Evolutionary conservation across 148 eudicot species (phyloP).

Genomic region (Rheum nobile): DNA sequence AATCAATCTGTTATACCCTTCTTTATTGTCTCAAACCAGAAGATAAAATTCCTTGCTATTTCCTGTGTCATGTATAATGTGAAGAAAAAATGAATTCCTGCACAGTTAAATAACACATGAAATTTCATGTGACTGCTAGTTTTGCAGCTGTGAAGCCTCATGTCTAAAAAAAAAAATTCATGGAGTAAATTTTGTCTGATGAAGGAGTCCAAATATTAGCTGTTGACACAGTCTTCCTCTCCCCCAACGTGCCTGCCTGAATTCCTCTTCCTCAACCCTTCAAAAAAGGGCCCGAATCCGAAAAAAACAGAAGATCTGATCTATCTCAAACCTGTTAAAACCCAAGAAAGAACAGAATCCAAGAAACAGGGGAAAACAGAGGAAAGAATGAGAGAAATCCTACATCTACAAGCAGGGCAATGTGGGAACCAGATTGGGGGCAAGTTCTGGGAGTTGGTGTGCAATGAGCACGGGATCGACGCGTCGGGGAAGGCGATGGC

Average conservation of each 20-base stretch:
- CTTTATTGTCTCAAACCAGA: not conserved
- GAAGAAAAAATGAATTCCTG: not conserved
- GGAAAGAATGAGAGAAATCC: conserved; percentile 58
- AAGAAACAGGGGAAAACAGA: conserved; percentile 14
- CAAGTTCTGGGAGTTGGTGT: conserved; percentile 66
- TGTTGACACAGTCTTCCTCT: not conserved
- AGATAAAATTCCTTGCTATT: not conserved
- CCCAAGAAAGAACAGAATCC: not conserved
- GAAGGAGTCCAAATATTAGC: not conserved
- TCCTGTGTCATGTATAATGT: not conserved
- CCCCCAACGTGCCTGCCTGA: not conserved
- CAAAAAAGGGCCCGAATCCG: not conserved
- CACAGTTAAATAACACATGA: not conserved
- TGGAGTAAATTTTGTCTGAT: not conserved
- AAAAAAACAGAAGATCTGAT: not conserved
- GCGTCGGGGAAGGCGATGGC: conserved; percentile 31
- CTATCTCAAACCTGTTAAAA: not conserved
- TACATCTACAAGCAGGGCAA: conserved; percentile 19
- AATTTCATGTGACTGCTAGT: not conserved
- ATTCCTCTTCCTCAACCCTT: not conserved
- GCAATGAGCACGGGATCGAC: conserved; percentile 60
- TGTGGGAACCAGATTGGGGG: conserved; percentile 46
- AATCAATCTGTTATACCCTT: not conserved
- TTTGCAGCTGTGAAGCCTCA: not conserved
- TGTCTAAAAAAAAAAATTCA: not conserved